phyloP scores from a whole-genome alignment of 306 rosid genomes.

The Datisca glomerata region DNA sequence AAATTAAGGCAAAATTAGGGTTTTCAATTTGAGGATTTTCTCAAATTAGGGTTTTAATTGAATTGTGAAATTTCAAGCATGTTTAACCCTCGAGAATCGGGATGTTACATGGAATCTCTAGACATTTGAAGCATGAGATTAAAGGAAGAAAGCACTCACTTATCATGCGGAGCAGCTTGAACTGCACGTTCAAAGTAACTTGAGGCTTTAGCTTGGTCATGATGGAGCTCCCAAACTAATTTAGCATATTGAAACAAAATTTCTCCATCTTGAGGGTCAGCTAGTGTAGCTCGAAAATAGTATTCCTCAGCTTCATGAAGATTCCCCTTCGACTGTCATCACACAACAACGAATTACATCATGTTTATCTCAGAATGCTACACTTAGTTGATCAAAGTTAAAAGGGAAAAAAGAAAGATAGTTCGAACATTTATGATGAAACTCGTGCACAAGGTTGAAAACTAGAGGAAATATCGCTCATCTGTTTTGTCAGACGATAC shows the following conservation, averaged over 20 bases:
- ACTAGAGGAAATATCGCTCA: too few species aligned
- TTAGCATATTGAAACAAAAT: slow-evolving; percentile 48
- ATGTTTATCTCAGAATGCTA: too few species aligned
- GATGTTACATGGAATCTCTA: too few species aligned
- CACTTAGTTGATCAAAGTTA: not conserved
- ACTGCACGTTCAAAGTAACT: slow-evolving; percentile 62
- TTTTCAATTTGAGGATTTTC: too few species aligned
- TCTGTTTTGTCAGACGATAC: too few species aligned
- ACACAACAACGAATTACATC: slow-evolving; percentile 2
- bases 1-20: too few species aligned
- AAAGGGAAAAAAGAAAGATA: not conserved
- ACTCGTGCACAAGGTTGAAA: too few species aligned
- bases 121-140: too few species aligned
- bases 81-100: too few species aligned
- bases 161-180: slow-evolving; percentile 45
- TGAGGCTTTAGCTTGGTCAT: slow-evolving; percentile 51
- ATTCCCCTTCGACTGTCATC: slow-evolving; percentile 63
- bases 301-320: slow-evolving; percentile 66
- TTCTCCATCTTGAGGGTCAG: slow-evolving; percentile 69
- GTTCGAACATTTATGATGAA: not conserved
- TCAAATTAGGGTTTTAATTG: too few species aligned
- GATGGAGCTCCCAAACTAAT: slow-evolving; percentile 60
- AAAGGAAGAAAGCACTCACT: slow-evolving; percentile 30
- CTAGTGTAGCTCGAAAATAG: slow-evolving; percentile 45
- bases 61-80: too few species aligned